Conservation (phyloP, 345 rosid genomes). For the Pistacia integerrima region DNA sequence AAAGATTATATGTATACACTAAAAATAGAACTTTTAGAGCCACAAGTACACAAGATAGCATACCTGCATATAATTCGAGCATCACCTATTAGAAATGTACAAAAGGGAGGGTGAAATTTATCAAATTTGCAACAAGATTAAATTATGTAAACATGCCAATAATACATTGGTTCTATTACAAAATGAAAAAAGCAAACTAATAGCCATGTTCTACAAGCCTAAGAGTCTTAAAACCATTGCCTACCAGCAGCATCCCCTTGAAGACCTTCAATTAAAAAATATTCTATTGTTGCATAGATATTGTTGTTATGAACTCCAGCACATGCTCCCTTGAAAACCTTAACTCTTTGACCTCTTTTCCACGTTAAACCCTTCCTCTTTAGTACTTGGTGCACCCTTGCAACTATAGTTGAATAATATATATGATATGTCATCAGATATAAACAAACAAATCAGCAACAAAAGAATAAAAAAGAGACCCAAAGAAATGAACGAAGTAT, state of each 20-base stretch:
- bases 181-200: not conserved
- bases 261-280: conserved; percentile 68
- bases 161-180: not conserved
- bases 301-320: conserved; percentile 45
- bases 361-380: conserved; percentile 49
- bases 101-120: conserved; percentile 13
- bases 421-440: not conserved
- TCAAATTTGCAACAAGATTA: not conserved
- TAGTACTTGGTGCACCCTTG: conserved; percentile 56
- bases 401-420: conserved; percentile 41
- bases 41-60: not conserved
- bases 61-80: conserved; percentile 81
- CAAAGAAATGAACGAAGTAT: conserved; percentile 2
- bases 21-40: conserved; percentile 1
- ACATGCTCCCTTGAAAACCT: conserved; percentile 69
- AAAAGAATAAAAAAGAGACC: not conserved
- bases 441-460: not conserved
- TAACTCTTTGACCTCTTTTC: conserved; percentile 64
- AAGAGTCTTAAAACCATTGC: conserved; percentile 16
- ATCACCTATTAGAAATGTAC: conserved; percentile 46
- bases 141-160: not conserved
- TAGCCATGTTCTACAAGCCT: not conserved
- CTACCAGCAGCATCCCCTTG: conserved; percentile 76
- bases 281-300: conserved; percentile 63
- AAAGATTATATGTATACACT: not conserved